These are phyloP conservation scores for Penicillium pancosmium DNA, from an alignment of 495 filamentous ascomycete genomes.

Conservation along the genomic window DNA sequence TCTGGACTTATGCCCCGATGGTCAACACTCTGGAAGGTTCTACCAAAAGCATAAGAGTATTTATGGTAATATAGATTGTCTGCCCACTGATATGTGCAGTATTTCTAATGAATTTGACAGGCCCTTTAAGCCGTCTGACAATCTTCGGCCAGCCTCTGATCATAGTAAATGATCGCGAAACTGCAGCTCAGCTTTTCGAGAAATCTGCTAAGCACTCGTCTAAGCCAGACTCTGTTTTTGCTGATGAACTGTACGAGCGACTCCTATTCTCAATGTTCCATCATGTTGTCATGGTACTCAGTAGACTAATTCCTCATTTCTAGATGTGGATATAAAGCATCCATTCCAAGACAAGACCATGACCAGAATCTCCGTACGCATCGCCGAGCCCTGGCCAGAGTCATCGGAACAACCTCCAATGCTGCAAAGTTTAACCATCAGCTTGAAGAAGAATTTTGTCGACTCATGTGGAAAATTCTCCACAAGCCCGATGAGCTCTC, in stretches of 20 bases:
- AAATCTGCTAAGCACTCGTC: slow-evolving; percentile 6
- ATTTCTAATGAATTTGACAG: background rate
- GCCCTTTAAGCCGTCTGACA: background rate
- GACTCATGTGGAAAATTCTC: background rate
- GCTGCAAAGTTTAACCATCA: slow-evolving; percentile 6
- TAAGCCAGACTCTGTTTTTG: slow-evolving; percentile 1
- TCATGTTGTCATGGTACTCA: no score
- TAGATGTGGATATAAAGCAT: background rate
- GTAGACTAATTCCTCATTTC: background rate
- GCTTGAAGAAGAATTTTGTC: background rate
- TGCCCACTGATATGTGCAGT: no score
- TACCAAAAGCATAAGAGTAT: background rate
- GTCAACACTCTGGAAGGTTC: background rate
- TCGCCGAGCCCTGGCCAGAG: background rate
- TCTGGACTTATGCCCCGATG: background rate
- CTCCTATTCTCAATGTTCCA: no score
- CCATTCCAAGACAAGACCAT: background rate
- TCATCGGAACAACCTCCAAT: background rate
- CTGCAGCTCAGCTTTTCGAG: background rate
- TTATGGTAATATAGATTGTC: no score
- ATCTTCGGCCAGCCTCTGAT: background rate
- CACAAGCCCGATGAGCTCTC: background rate
- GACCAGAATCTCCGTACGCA: background rate
- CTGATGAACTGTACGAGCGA: slow-evolving; percentile 5
- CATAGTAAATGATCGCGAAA: background rate